Evolutionary conservation across 306 rosid genomes (phyloP).

Genomic region (Prunus mongolica): DNA sequence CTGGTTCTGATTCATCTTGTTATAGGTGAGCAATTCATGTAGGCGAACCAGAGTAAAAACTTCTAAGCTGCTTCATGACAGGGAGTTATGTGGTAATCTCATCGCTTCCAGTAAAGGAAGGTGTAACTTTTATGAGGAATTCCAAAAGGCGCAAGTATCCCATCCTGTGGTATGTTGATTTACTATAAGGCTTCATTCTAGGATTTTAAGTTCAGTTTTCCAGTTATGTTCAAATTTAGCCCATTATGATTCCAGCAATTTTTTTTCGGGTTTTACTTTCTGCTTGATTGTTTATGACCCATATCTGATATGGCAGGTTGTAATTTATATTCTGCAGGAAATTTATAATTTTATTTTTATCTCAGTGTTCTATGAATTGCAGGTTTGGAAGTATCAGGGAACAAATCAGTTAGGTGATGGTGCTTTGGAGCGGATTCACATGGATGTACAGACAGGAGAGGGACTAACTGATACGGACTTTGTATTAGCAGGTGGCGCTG

Average conservation of each 20-base stretch:
- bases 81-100: conserved; percentile 70
- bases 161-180: conserved; percentile 58
- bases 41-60: conserved; percentile 35
- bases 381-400: conserved; percentile 77
- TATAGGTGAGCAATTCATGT: conserved; percentile 35
- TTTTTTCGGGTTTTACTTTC: background rate
- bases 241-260: background rate
- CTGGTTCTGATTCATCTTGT: conserved; percentile 9
- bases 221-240: background rate
- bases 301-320: background rate
- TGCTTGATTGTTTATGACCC: background rate
- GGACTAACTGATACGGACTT: conserved; percentile 56
- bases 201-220: background rate
- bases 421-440: conserved; percentile 59
- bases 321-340: background rate
- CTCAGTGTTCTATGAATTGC: conserved; percentile 12
- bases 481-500: conserved; percentile 50
- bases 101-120: conserved; percentile 43
- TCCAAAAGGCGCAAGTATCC: conserved; percentile 54
- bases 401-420: conserved; percentile 44
- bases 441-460: conserved; percentile 49
- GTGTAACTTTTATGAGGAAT: conserved; percentile 60
- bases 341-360: background rate
- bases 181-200: background rate
- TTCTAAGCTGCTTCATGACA: conserved; percentile 58